Conservation (phyloP, 148 eudicot genomes). For the Bassia scoparia region DNA sequence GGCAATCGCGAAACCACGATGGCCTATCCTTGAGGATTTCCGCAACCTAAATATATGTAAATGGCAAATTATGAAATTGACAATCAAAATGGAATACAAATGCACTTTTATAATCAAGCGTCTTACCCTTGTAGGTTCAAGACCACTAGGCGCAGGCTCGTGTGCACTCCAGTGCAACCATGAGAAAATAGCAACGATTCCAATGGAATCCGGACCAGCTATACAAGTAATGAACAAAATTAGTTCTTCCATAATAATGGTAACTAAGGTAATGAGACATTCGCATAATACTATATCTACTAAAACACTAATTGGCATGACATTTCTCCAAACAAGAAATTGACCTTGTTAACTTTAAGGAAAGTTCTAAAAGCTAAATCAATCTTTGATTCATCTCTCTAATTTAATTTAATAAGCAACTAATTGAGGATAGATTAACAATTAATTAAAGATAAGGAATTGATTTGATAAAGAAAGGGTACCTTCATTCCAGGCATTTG, state of each 20-base stretch:
- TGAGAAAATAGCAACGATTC: conserved; percentile 99
- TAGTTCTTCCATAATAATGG: background rate
- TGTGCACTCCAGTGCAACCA: conserved; percentile 99
- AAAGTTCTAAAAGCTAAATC: background rate
- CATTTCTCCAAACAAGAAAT: background rate
- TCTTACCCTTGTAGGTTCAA: conserved; percentile 92
- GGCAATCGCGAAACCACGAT: conserved; percentile 98
- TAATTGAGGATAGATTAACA: conserved; percentile 9
- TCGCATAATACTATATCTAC: background rate
- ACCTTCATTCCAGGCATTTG: conserved; percentile 99
- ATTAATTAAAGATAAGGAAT: conserved; percentile 1
- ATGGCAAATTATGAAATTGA: background rate
- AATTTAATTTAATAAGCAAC: conserved; percentile 10
- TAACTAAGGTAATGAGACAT: background rate
- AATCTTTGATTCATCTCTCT: background rate
- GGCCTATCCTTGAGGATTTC: conserved; percentile 99
- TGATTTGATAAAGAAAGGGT: conserved; percentile 23
- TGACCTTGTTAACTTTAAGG: background rate
- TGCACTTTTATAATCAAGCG: background rate
- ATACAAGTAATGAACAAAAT: conserved; percentile 9
- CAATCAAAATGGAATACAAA: background rate
- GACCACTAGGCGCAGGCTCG: conserved; percentile 97
- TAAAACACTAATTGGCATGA: background rate
- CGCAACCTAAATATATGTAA: conserved; percentile 58
- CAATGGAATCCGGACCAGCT: conserved; percentile 99